Percentiles rank a stretch among this genome's conserved stretches.
Evolutionary conservation across 257 asterid genomes (phyloP).

Genomic region (Nicotiana tomentosiformis): DNA sequence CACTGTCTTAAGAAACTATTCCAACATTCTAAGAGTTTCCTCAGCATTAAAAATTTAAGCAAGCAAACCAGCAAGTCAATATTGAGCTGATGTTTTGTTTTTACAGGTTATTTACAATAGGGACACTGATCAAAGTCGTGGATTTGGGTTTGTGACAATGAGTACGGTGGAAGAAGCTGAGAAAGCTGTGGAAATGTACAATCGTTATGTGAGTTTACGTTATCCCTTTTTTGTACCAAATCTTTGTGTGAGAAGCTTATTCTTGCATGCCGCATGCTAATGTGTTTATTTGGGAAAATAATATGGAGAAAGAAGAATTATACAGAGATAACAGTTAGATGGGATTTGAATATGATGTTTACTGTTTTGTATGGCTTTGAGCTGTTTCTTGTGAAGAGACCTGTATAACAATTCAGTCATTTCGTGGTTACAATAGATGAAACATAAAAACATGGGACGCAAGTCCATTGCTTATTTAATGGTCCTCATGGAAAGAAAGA

Average conservation of each 20-base stretch:
- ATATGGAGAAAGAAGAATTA: background rate
- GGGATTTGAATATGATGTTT: background rate
- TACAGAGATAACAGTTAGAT: too few relatives aligned
- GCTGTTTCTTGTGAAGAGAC: background rate
- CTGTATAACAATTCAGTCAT: too few relatives aligned
- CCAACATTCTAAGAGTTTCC: too few relatives aligned
- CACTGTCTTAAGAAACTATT: too few relatives aligned
- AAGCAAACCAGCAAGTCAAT: too few relatives aligned
- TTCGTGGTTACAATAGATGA: background rate
- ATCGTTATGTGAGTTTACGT: slow-evolving; percentile 62
- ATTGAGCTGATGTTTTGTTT: background rate
- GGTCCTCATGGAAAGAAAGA: too few relatives aligned
- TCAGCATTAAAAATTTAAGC: too few relatives aligned
- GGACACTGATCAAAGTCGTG: slow-evolving; percentile 78
- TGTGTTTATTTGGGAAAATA: too few relatives aligned
- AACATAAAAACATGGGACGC: background rate
- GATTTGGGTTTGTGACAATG: slow-evolving; percentile 96
- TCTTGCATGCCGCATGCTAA: background rate
- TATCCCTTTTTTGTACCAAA: background rate
- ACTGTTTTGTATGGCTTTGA: background rate
- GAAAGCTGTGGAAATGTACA: slow-evolving; percentile 71
- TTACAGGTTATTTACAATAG: slow-evolving; percentile 70
- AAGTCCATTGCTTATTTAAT: too few relatives aligned
- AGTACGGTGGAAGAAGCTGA: slow-evolving; percentile 83
- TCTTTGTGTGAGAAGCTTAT: background rate